phyloP scores from a whole-genome alignment of 2,329 filamentous ascomycete species.

The Aspergillus caelatus region DNA sequence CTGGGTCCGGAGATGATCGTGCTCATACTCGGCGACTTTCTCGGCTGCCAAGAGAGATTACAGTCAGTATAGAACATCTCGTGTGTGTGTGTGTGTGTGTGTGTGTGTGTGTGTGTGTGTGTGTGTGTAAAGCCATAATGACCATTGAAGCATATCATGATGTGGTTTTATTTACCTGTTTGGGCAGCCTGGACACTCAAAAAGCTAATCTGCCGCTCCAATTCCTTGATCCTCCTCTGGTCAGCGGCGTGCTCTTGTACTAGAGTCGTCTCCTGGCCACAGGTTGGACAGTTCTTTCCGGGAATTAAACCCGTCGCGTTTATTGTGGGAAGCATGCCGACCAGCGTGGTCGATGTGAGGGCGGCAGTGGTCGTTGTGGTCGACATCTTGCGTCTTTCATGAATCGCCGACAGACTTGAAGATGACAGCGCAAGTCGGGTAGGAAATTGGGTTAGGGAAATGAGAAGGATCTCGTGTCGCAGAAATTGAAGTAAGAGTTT shows the following conservation, averaged over 20 bases:
- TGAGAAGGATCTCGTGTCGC: conserved; percentile 17
- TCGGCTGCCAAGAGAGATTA: conserved; percentile 44
- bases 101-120: no score
- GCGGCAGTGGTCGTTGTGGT: conserved; percentile 26
- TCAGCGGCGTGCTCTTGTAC: conserved; percentile 28
- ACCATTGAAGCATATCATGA: not conserved
- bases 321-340: conserved; percentile 34
- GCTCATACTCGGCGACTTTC: conserved; percentile 65
- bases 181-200: conserved; percentile 56
- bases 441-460: conserved; percentile 9
- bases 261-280: conserved; percentile 37
- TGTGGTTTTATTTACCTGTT: conserved; percentile 48
- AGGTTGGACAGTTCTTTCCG: conserved; percentile 41
- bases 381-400: conserved; percentile 27
- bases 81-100: no score
- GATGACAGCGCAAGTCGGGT: not conserved
- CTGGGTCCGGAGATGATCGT: conserved; percentile 54
- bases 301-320: conserved; percentile 23
- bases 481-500: conserved; percentile 9
- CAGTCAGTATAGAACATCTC: not conserved
- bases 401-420: not conserved
- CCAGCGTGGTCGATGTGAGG: conserved; percentile 34
- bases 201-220: conserved; percentile 58
- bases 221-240: conserved; percentile 50
- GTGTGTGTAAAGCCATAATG: not conserved